These are phyloP conservation scores for Salvia rosmarinus DNA, from an alignment of 257 asterid species.

Conservation along the genomic window DNA sequence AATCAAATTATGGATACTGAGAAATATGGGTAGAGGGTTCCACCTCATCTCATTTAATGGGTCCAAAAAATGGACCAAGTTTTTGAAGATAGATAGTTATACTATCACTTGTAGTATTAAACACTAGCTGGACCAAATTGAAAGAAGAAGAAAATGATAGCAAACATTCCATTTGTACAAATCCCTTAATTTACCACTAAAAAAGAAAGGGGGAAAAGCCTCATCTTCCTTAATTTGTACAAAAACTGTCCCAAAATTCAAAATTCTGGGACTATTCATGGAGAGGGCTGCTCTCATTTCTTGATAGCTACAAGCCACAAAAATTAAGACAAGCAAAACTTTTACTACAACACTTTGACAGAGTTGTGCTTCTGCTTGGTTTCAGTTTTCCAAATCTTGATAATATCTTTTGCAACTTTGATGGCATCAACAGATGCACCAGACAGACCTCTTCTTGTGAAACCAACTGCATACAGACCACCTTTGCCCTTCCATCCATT, in stretches of 20 bases:
- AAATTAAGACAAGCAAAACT: background rate
- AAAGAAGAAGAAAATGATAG: background rate
- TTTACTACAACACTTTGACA: slow-evolving; percentile 32
- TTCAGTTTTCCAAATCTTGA: slow-evolving; percentile 76
- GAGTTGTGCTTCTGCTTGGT: slow-evolving; percentile 58
- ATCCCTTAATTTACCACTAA: slow-evolving; percentile 22
- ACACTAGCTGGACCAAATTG: slow-evolving; percentile 38
- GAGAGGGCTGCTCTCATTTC: slow-evolving; percentile 64
- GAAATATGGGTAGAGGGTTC: slow-evolving; percentile 53
- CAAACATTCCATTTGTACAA: slow-evolving; percentile 32
- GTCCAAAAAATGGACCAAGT: slow-evolving; percentile 56
- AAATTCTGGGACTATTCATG: slow-evolving; percentile 43
- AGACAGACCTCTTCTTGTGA: slow-evolving; percentile 81
- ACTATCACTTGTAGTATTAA: slow-evolving; percentile 34
- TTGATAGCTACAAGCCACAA: slow-evolving; percentile 30
- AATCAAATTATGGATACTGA: slow-evolving; percentile 50
- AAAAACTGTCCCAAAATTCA: slow-evolving; percentile 52
- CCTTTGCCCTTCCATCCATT: slow-evolving; percentile 86
- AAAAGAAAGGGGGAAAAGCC: slow-evolving; percentile 29
- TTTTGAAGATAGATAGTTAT: slow-evolving; percentile 24
- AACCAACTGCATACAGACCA: slow-evolving; percentile 91
- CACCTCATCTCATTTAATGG: slow-evolving; percentile 54
- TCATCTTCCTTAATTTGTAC: slow-evolving; percentile 48
- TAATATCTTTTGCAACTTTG: slow-evolving; percentile 78
- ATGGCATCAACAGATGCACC: slow-evolving; percentile 86